phyloP scores from a whole-genome alignment of 1,284 basidiomycete species.

The Grifola frondosa region DNA sequence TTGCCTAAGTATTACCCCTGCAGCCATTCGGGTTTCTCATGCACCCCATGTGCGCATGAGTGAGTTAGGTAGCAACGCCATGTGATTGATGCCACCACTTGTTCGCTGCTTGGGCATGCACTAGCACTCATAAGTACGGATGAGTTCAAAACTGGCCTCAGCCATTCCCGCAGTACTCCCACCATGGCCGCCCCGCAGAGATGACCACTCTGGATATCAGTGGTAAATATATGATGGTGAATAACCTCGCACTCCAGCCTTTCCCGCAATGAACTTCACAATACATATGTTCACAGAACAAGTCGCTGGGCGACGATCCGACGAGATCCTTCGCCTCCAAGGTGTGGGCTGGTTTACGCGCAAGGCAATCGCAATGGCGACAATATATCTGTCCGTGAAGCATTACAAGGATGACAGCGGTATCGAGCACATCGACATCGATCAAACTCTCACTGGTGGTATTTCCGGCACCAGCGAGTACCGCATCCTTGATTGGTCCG shows the following conservation, averaged over 20 bases:
- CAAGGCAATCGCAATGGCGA: constrained; percentile 50
- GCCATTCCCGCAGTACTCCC: neutral
- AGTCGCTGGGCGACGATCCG: constrained; percentile 52
- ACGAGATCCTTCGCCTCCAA: constrained; percentile 58
- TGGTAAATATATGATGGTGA: constrained; percentile 38
- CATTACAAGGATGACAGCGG: constrained; percentile 58
- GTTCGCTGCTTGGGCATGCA: too few species aligned
- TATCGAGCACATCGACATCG: constrained; percentile 61
- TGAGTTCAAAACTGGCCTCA: too few species aligned
- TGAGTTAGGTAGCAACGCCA: too few species aligned
- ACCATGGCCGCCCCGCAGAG: constrained; percentile 50
- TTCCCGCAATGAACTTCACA: neutral
- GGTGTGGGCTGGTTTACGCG: constrained; percentile 63
- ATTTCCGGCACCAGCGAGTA: constrained; percentile 54
- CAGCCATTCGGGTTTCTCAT: too few species aligned
- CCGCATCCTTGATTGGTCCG: constrained; percentile 51
- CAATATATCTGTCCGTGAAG: constrained; percentile 53
- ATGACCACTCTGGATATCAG: constrained; percentile 49
- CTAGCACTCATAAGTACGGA: too few species aligned
- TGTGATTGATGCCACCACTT: too few species aligned
- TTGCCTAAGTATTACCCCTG: too few species aligned
- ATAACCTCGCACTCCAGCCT: neutral
- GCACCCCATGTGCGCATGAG: too few species aligned
- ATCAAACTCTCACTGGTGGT: constrained; percentile 60
- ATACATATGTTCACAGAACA: constrained; percentile 42